Percentiles rank a stretch among this genome's conserved stretches.
These are phyloP conservation scores for Cryptococcus sp. DNA, from an alignment of 1,284 basidiomycete genomes.

Conservation along the genomic window DNA sequence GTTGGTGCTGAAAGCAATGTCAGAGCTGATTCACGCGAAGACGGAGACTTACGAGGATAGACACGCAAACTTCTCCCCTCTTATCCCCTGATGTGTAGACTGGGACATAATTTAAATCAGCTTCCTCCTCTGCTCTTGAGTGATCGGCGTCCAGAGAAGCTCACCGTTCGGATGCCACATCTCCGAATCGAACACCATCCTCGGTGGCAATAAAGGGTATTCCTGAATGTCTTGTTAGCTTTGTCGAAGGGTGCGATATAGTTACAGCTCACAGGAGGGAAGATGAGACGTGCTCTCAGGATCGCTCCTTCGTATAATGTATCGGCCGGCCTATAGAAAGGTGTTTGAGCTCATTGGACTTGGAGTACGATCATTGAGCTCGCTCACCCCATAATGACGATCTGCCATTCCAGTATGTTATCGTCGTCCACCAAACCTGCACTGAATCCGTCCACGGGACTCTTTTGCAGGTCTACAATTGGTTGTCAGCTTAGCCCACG, in stretches of 20 bases:
- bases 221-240: constrained; percentile 56
- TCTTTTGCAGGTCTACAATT: constrained; percentile 72
- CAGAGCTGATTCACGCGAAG: constrained; percentile 8
- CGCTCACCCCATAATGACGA: constrained; percentile 85
- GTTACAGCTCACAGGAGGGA: constrained; percentile 62
- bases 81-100: constrained; percentile 88
- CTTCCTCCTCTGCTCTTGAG: too few relatives aligned
- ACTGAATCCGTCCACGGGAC: constrained; percentile 89
- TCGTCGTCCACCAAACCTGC: constrained; percentile 91
- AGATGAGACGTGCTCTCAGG: constrained; percentile 82
- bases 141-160: neutral
- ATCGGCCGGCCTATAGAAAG: constrained; percentile 69
- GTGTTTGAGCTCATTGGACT: too few relatives aligned
- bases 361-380: neutral
- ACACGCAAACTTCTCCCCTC: constrained; percentile 92
- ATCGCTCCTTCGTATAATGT: constrained; percentile 93
- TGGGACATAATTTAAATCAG: constrained; percentile 48
- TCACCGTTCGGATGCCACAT: constrained; percentile 99
- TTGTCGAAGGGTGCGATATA: neutral
- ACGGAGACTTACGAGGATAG: constrained; percentile 73
- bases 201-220: constrained; percentile 88
- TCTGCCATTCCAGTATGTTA: constrained; percentile 91
- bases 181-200: constrained; percentile 90
- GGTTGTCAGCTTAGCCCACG: too few relatives aligned
- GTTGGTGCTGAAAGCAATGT: constrained; percentile 66